Conservation (phyloP, 73 alveolate species). For the Urostyla sp. region DNA sequence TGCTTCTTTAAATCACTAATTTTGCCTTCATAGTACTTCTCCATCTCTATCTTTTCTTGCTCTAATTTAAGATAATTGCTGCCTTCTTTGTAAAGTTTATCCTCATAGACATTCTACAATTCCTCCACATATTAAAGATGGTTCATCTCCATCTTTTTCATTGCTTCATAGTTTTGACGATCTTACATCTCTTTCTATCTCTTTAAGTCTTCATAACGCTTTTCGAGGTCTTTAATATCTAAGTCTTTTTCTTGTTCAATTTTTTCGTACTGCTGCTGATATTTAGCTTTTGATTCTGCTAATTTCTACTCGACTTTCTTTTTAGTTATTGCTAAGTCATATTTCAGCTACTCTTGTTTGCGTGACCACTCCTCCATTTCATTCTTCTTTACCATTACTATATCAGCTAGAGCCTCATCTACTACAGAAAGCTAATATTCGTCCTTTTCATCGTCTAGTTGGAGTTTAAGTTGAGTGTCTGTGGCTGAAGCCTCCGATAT, state of each 20-base stretch:
- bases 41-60: constrained; percentile 83
- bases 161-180: constrained; percentile 75
- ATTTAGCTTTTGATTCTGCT: constrained; percentile 62
- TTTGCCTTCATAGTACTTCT: constrained; percentile 73
- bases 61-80: constrained; percentile 81
- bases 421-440: constrained; percentile 65
- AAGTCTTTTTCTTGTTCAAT: constrained; percentile 67
- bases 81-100: constrained; percentile 81
- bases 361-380: constrained; percentile 80
- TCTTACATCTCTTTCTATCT: constrained; percentile 77
- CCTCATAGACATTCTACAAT: constrained; percentile 83
- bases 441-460: constrained; percentile 54
- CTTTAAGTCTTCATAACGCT: constrained; percentile 78
- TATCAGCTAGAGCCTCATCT: constrained; percentile 89
- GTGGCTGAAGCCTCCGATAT: constrained; percentile 73
- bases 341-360: constrained; percentile 72
- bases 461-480: constrained; percentile 58
- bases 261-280: constrained; percentile 65
- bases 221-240: constrained; percentile 72
- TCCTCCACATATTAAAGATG: constrained; percentile 85
- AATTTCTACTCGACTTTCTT: constrained; percentile 78
- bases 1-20: constrained; percentile 71
- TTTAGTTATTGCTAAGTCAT: constrained; percentile 74
- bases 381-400: constrained; percentile 79
- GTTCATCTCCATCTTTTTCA: constrained; percentile 83